Evolutionary conservation across 2,329 filamentous ascomycete species (phyloP).

Genomic region (Paracoccidioides lutzii): DNA sequence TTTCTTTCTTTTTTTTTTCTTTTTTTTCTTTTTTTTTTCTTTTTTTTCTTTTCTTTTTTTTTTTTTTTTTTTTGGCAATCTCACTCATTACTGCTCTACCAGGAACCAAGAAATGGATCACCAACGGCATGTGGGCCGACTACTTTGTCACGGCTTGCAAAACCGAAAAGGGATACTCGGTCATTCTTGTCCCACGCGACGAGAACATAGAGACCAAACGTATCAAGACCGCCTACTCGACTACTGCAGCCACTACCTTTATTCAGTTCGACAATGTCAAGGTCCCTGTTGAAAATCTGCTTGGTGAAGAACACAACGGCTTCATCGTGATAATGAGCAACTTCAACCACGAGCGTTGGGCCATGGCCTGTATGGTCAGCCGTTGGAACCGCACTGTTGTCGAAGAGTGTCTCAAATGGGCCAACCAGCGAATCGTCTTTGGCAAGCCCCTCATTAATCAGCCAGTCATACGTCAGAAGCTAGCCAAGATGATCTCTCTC

Average conservation of each 20-base stretch:
- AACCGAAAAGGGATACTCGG: constrained; percentile 44
- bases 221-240: constrained; percentile 57
- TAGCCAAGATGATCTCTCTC: constrained; percentile 76
- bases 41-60: not conserved
- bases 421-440: constrained; percentile 52
- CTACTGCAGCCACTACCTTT: constrained; percentile 52
- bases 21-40: constrained; percentile 27
- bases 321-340: constrained; percentile 46
- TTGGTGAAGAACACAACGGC: constrained; percentile 55
- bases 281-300: constrained; percentile 55
- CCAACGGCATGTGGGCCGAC: constrained; percentile 47
- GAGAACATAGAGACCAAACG: constrained; percentile 38
- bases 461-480: constrained; percentile 58
- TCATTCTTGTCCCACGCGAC: constrained; percentile 45
- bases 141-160: constrained; percentile 50
- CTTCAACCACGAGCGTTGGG: constrained; percentile 63
- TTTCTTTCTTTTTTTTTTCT: no score
- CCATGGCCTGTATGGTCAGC: constrained; percentile 50
- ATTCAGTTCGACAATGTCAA: constrained; percentile 62
- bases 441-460: constrained; percentile 45
- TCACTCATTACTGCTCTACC: not conserved
- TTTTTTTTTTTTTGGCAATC: not conserved
- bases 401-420: constrained; percentile 47
- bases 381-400: constrained; percentile 49
- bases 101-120: constrained; percentile 52